phyloP scores from a whole-genome alignment of 2,329 filamentous ascomycete species.

The Calonectria ilicicola region DNA sequence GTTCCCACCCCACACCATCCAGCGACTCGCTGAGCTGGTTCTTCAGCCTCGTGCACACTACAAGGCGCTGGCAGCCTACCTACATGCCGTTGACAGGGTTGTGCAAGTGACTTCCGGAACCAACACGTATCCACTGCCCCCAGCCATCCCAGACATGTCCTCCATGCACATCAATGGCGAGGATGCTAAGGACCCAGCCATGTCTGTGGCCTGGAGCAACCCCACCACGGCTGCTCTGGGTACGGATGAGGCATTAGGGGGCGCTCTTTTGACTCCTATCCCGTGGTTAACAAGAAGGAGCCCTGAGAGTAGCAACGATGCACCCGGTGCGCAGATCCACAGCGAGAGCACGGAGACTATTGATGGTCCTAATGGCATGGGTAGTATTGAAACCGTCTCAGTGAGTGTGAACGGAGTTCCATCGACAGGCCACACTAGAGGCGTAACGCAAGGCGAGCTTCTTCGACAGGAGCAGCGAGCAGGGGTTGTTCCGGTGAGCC shows the following conservation, averaged over 20 bases:
- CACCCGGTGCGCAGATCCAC: constrained; percentile 60
- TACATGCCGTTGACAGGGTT: constrained; percentile 91
- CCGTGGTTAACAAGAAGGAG: constrained; percentile 77
- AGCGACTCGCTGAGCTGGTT: constrained; percentile 90
- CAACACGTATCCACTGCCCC: constrained; percentile 85
- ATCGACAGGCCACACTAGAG: constrained; percentile 63
- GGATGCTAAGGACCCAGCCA: constrained; percentile 55
- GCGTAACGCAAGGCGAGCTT: constrained; percentile 85
- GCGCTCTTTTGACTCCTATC: constrained; percentile 92
- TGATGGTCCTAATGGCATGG: constrained; percentile 82
- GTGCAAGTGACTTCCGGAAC: constrained; percentile 88
- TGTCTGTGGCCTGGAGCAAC: constrained; percentile 60
- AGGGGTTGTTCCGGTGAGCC: constrained; percentile 78
- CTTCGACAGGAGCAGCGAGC: constrained; percentile 88
- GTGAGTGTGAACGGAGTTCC: constrained; percentile 79
- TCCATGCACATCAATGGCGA: constrained; percentile 72
- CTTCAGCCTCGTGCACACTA: constrained; percentile 84
- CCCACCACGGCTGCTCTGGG: constrained; percentile 68
- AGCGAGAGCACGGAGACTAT: constrained; percentile 85
- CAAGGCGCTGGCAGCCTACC: constrained; percentile 82
- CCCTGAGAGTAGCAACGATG: constrained; percentile 44
- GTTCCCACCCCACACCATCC: constrained; percentile 90
- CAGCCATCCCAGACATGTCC: constrained; percentile 69
- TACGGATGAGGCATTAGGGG: constrained; percentile 89
- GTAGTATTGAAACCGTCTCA: constrained; percentile 83